phyloP scores from a whole-genome alignment of 495 filamentous ascomycete genomes.

The Tuber indicum region DNA sequence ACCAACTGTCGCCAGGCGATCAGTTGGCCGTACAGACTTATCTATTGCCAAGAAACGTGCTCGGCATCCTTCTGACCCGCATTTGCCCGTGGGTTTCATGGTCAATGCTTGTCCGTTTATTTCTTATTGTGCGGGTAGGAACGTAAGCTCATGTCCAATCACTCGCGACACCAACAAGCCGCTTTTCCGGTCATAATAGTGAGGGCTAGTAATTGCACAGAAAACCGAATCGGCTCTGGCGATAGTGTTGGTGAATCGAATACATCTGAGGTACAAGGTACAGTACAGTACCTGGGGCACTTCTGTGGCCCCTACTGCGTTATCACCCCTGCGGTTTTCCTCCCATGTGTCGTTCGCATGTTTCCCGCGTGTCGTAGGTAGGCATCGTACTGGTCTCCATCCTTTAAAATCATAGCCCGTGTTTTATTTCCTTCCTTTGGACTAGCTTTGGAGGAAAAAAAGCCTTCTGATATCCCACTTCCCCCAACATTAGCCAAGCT shows the following conservation, averaged over 20 bases:
- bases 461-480: not conserved
- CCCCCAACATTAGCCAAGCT: not conserved
- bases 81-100: not conserved
- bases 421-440: not conserved
- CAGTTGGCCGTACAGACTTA: not conserved
- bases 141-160: not conserved
- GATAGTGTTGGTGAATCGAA: not conserved
- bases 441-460: not conserved
- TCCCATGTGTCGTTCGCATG: not conserved
- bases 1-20: not conserved
- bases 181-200: not conserved
- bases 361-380: not conserved
- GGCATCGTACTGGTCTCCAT: not conserved
- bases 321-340: not conserved
- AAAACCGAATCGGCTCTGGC: not conserved
- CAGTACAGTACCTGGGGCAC: not conserved
- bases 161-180: slow-evolving; percentile 4
- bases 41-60: not conserved
- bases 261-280: slow-evolving; percentile 4
- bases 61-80: not conserved
- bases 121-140: not conserved
- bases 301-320: not conserved
- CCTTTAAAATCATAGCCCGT: not conserved
- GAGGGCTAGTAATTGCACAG: not conserved
- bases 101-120: not conserved